Percentiles rank a stretch among this genome's conserved stretches.
Conservation (phyloP, 805 yeast genomes). For the Debaryomyces prosopidis region DNA sequence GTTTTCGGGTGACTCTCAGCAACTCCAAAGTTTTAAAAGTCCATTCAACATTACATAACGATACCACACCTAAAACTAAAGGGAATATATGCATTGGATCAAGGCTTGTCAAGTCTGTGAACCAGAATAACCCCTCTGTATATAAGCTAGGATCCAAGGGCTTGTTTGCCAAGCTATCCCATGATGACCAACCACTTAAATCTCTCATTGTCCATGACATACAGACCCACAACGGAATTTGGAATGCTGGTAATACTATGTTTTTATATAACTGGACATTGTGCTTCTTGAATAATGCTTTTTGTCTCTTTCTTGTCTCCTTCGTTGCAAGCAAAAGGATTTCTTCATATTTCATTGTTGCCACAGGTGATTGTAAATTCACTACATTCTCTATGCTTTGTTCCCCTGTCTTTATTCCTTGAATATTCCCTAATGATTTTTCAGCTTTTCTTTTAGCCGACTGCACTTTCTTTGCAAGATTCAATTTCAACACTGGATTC, state of each 20-base stretch:
- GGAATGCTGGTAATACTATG: constrained; percentile 71
- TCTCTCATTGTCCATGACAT: constrained; percentile 75
- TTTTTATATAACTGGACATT: constrained; percentile 82
- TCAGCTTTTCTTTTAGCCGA: constrained; percentile 26
- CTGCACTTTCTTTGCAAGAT: constrained; percentile 51
- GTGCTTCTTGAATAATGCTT: constrained; percentile 62
- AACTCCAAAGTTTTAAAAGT: constrained; percentile 64
- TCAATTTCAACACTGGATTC: constrained; percentile 68
- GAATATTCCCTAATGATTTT: constrained; percentile 6
- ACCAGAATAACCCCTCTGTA: constrained; percentile 62
- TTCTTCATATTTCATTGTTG: constrained; percentile 69
- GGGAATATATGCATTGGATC: constrained; percentile 72
- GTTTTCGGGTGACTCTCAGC: constrained; percentile 41
- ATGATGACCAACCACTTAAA: constrained; percentile 65
- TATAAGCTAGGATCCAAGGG: constrained; percentile 53
- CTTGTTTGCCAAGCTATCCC: constrained; percentile 40
- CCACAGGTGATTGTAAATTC: constrained; percentile 29
- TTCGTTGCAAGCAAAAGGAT: constrained; percentile 71
- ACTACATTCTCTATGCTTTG: constrained; percentile 1
- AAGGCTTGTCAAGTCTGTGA: constrained; percentile 55
- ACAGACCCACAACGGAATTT: constrained; percentile 84
- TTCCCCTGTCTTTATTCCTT: background rate
- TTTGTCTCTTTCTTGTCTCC: constrained; percentile 77
- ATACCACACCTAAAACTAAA: constrained; percentile 63
- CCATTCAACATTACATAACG: constrained; percentile 82